Percentiles rank a stretch among this genome's conserved stretches.
Evolutionary conservation across 2,329 filamentous ascomycete species (phyloP).

Genomic region (Helminthosporium solani): DNA sequence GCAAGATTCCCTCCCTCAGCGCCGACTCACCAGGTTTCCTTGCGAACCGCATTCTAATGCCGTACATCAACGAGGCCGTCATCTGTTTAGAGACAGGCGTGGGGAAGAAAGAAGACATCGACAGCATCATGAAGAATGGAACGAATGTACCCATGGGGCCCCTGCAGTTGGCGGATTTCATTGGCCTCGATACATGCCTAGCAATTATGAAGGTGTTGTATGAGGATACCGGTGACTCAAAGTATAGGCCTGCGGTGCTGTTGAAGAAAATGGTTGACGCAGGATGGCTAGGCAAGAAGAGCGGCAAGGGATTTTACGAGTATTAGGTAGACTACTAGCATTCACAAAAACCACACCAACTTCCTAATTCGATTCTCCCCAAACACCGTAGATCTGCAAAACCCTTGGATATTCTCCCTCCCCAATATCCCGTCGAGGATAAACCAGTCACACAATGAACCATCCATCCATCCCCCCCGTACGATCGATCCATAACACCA

Average conservation of each 20-base stretch:
- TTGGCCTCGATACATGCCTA: constrained; percentile 92
- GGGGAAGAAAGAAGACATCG: constrained; percentile 86
- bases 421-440: no score
- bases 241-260: constrained; percentile 87
- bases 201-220: constrained; percentile 97
- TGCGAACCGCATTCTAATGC: constrained; percentile 96
- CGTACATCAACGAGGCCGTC: constrained; percentile 97
- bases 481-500: no score
- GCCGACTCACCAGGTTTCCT: constrained; percentile 92
- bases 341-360: background rate
- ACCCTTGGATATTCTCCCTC: no score
- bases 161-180: constrained; percentile 90
- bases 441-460: no score
- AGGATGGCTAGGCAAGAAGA: constrained; percentile 97
- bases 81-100: constrained; percentile 94
- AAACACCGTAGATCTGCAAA: no score
- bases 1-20: constrained; percentile 84
- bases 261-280: constrained; percentile 96
- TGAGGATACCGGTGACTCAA: constrained; percentile 88
- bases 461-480: no score
- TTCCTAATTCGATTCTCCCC: no score
- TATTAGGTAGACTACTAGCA: constrained; percentile 54
- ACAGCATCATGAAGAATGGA: constrained; percentile 98
- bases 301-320: constrained; percentile 91
- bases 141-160: constrained; percentile 99